Evolutionary conservation across 2,329 filamentous ascomycete species (phyloP), one percentile per base, ranked within the genome.

Genomic region (Colletotrichum coccodes): DNA sequence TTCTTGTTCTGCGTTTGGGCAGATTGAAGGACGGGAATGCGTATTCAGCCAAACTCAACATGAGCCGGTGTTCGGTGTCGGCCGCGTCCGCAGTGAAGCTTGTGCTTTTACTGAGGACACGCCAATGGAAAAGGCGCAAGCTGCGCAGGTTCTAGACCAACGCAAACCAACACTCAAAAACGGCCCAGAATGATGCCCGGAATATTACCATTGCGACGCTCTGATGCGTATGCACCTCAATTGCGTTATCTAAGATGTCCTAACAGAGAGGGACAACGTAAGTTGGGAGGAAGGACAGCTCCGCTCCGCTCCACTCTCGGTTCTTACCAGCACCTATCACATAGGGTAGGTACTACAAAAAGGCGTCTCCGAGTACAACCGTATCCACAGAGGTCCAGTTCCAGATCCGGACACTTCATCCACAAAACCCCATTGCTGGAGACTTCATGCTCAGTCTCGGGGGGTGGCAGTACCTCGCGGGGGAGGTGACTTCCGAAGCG

Each of bases 81-180:
- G n/a, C n/a, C n/a, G n/a, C n/a, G 49, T 23, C 34, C 26, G 49
- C 30, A 36, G 49, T 47, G 44, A n/a, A 47, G 14, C 36, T 57
- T 26, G 5, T 44, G 53, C 28, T n/a, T 42, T 44, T 9, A 28
- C 12, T 23, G 34, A 40, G 8, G 12, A 57, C 23, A 21, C 7
- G 26, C 38, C 21, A 11, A 36, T 6, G n/a, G 14, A 12, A 14
- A 42, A 23, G n/a, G 18, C 14, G 6, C 34, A 9, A 28, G 38
- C 23, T 32, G 30, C 6, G 32, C 21, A 23, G 23, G 44, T n/a
- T n/a, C 6, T 23, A 40, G 44, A 28, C 57, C 34, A 60, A 60
- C 57, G 57, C 64, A 67, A 30, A 11, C 40, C 44, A 44, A 63
- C 64, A 67, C 52, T 67, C 60, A 67, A 67, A 64, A 58, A 58